These are phyloP conservation scores for Sclerotinia sclerotiorum DNA, from an alignment of 2,329 filamentous ascomycete species.

Conservation along the genomic window DNA sequence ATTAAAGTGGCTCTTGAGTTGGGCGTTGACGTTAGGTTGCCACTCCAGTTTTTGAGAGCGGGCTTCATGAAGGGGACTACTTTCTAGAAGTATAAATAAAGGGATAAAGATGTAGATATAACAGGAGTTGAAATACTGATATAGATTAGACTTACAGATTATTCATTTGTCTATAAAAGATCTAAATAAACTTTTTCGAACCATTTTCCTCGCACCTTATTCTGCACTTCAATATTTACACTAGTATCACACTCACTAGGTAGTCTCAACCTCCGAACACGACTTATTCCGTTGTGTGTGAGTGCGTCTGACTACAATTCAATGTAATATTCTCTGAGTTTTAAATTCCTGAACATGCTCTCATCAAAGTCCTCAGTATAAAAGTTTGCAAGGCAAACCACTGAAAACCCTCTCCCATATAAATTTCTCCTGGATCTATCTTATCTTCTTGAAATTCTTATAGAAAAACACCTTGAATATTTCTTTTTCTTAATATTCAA, in stretches of 20 bases:
- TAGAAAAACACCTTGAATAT: no score
- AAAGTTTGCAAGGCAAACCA: no score
- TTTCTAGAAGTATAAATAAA: constrained; percentile 26
- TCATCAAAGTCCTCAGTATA: no score
- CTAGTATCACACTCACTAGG: no score
- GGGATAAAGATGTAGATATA: neutral
- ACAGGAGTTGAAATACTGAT: neutral
- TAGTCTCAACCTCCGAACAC: no score
- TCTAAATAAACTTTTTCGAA: neutral
- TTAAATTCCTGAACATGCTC: no score
- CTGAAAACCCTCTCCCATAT: no score
- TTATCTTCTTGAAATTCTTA: no score
- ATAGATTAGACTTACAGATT: neutral
- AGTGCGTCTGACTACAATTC: no score
- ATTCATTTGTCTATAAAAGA: neutral
- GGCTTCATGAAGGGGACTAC: constrained; percentile 33
- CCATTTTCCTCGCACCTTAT: neutral
- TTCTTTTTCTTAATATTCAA: no score
- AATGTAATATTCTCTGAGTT: no score
- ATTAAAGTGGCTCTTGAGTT: constrained; percentile 72
- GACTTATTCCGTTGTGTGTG: no score
- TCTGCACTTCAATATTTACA: neutral
- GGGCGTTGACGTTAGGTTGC: constrained; percentile 67
- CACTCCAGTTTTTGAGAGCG: constrained; percentile 42
- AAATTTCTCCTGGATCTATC: neutral